Evolutionary conservation across 2,329 filamentous ascomycete genomes (phyloP), one percentile per base, ranked within the genome.

Genomic region (Cytospora paraplurivora): DNA sequence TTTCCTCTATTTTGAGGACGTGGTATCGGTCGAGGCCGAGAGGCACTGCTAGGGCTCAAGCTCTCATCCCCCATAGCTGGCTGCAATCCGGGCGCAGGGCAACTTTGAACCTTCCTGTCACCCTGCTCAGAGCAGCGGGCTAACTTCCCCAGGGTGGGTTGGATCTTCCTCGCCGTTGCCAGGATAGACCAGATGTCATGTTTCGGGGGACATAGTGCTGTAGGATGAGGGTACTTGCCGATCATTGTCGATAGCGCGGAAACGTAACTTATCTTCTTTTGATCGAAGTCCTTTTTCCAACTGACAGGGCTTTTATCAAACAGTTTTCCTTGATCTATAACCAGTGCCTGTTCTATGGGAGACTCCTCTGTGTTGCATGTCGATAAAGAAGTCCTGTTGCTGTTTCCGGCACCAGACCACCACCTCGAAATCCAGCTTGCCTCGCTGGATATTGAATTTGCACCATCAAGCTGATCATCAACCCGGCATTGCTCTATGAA

Each of bases 401-500:
- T 59, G 19, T 58, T 37, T 13, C 34, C 52, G 6, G 34, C 34
- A 27, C 47, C 55, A 4, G 61, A 54, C 49, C 54, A 57, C 56
- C 57, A 54, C 13, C 56, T 50, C 15, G 51, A 59, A n/a, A 34
- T 34, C 60, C 61, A 63, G 34, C 64, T 63, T 3, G 56, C 56
- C 7, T 63, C 51, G 11, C 47, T 60, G 13, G 63, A 59, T 12
- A 32, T 38, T 11, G 60, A 56, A 7, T 52, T 56, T 3, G 47
- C 49, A 17, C 35, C 35, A 8, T 33, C 52, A 13, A 41, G 44
- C 21, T 47, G 50, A 15, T 56, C 52, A 21, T 63, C 56, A 13
- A 61, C 35, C 7, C 56, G 61, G 35, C 60, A 66, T 27, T 66
- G 64, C 44, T 66, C 60, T 12, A 66, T 37, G 27, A 63, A 35